Conservation (phyloP, 2,329 filamentous ascomycete genomes). For the Colletotrichum truncatum region DNA sequence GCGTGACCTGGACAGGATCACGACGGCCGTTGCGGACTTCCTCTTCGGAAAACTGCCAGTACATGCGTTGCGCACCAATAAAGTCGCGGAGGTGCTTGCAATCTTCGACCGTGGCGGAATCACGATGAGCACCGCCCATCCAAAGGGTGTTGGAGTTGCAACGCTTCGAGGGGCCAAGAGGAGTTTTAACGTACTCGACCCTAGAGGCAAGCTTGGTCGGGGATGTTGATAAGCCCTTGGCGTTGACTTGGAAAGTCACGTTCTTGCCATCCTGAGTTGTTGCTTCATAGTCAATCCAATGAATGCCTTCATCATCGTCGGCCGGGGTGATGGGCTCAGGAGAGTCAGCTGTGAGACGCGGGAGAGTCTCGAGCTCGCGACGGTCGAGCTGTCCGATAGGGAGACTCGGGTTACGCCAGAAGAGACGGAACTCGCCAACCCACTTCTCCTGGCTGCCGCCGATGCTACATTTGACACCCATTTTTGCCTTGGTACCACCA, state of each 20-base stretch:
- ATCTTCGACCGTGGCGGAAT: slow-evolving; percentile 12
- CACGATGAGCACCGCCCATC: slow-evolving; percentile 4
- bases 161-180: slow-evolving; percentile 13
- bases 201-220: neutral
- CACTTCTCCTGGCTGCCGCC: neutral
- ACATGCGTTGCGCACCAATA: slow-evolving; percentile 2
- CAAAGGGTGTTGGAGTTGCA: slow-evolving; percentile 2
- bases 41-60: neutral
- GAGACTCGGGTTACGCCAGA: slow-evolving; percentile 9
- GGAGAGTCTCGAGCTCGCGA: neutral
- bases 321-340: neutral
- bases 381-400: neutral
- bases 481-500: neutral
- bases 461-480: slow-evolving; percentile 7
- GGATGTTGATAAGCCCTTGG: neutral
- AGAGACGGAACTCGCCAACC: slow-evolving; percentile 13
- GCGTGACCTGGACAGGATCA: neutral
- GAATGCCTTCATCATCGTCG: neutral
- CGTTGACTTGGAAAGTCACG: slow-evolving; percentile 13
- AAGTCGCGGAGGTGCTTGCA: slow-evolving; percentile 15
- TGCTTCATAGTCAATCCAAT: neutral
- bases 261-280: neutral
- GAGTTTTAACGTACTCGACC: neutral
- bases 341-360: neutral
- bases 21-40: neutral